phyloP scores from a whole-genome alignment of 805 yeast genomes.

The Metschnikowia orientalis region DNA sequence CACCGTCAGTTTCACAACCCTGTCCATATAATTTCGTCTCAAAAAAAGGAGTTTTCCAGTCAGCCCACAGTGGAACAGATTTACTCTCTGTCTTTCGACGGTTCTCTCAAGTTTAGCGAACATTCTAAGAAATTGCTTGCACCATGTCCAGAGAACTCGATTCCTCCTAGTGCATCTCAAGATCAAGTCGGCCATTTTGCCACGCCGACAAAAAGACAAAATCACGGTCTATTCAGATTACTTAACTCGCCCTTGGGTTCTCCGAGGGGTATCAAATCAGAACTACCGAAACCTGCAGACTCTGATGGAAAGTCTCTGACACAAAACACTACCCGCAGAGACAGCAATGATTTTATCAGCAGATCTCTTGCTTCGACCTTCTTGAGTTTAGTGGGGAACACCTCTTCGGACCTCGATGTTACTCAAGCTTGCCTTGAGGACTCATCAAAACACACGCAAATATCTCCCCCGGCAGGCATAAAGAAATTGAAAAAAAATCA shows the following conservation, averaged over 20 bases:
- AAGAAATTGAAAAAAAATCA: conserved; percentile 13
- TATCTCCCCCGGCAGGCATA: conserved; percentile 17
- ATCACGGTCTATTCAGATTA: conserved; percentile 21
- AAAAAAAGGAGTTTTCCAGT: conserved; percentile 9
- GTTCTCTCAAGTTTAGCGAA: conserved; percentile 13
- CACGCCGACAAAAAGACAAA: conserved; percentile 14
- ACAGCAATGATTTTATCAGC: conserved; percentile 22
- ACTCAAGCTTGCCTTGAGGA: no score
- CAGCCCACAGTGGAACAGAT: conserved; percentile 32
- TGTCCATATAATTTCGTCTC: conserved; percentile 21
- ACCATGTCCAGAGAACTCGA: not conserved
- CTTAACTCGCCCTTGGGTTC: conserved; percentile 20
- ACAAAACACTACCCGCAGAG: conserved; percentile 8
- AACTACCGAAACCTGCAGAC: not conserved
- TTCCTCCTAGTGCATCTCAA: not conserved
- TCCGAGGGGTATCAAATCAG: conserved; percentile 11
- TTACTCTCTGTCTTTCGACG: conserved; percentile 18
- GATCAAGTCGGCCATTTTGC: no score
- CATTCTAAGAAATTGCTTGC: conserved; percentile 16
- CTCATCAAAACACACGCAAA: not conserved
- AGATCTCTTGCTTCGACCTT: conserved; percentile 31
- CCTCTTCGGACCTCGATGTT: conserved; percentile 3
- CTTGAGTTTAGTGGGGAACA: conserved; percentile 20
- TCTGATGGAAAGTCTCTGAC: not conserved
- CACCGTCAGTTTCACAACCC: conserved; percentile 35